phyloP scores from a whole-genome alignment of 768 basidiomycete genomes.

The Hydnomerulius pinastri region DNA sequence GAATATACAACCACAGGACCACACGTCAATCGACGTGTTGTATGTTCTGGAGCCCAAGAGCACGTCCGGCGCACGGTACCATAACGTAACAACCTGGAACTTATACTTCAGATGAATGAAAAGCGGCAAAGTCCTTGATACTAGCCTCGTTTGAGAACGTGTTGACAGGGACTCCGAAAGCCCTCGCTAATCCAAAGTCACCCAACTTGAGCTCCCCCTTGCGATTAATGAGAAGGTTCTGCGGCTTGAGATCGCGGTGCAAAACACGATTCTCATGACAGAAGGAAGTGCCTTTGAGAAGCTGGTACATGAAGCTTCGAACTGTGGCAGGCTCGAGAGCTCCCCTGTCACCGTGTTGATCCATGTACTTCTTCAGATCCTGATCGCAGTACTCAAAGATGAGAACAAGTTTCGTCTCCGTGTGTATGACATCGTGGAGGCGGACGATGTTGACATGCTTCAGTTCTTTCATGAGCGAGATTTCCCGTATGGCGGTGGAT shows the following conservation, averaged over 20 bases:
- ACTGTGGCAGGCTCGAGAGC: conserved; percentile 88
- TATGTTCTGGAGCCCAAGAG: conserved; percentile 96
- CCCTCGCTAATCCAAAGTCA: conserved; percentile 96
- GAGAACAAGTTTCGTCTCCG: conserved; percentile 95
- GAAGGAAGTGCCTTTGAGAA: conserved; percentile 95
- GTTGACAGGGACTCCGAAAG: conserved; percentile 98
- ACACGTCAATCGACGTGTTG: conserved; percentile 97
- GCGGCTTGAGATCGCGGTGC: conserved; percentile 97
- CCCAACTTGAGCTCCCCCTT: conserved; percentile 97
- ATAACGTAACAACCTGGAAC: conserved; percentile 88
- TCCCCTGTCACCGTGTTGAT: conserved; percentile 93
- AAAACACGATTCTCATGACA: conserved; percentile 98
- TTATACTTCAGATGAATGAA: not conserved
- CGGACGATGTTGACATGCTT: conserved; percentile 99
- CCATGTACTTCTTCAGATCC: conserved; percentile 99
- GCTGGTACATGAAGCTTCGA: conserved; percentile 96
- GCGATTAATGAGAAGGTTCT: conserved; percentile 96
- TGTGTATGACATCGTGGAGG: conserved; percentile 98
- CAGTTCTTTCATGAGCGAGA: conserved; percentile 98
- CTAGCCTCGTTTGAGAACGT: conserved; percentile 95
- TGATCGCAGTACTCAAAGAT: conserved; percentile 99
- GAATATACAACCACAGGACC: conserved; percentile 99
- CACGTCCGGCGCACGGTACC: conserved; percentile 99
- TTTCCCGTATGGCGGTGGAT: conserved; percentile 97
- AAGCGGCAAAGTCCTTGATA: not conserved